Percentiles rank a stretch among this genome's conserved stretches.
phyloP scores from a whole-genome alignment of 2,329 filamentous ascomycete species.

The Sporothrix variecibatus region DNA sequence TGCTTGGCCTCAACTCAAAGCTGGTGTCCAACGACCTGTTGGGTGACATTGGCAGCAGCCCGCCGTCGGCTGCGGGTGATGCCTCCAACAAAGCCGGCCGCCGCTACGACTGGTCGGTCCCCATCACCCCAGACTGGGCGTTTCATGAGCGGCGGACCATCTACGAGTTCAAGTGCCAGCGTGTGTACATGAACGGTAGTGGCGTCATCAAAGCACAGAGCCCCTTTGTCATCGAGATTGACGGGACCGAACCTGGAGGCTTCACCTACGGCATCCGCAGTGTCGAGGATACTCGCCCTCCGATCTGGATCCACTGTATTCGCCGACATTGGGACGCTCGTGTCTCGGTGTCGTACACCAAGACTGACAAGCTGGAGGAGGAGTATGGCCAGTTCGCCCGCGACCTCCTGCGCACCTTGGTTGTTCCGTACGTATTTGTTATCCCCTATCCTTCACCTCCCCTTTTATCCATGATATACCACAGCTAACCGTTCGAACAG shows the following conservation, averaged over 20 bases:
- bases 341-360: constrained; percentile 32
- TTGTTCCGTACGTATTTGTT: constrained; percentile 31
- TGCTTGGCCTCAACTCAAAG: constrained; percentile 12
- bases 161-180: constrained; percentile 34
- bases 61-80: neutral
- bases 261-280: constrained; percentile 35
- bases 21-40: neutral
- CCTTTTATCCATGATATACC: neutral
- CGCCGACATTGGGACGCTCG: constrained; percentile 39
- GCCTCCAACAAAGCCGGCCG: neutral
- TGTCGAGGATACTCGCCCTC: constrained; percentile 25
- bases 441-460: no score
- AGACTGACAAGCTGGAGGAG: constrained; percentile 29
- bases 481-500: neutral
- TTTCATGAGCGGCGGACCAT: constrained; percentile 30
- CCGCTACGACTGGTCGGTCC: neutral
- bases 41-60: neutral
- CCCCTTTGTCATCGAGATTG: constrained; percentile 34
- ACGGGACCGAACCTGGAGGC: constrained; percentile 24
- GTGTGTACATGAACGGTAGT: neutral
- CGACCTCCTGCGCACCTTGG: constrained; percentile 34
- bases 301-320: constrained; percentile 38
- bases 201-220: constrained; percentile 9
- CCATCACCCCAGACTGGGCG: constrained; percentile 15
- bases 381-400: constrained; percentile 34